A percentile compares a stretch with the other conserved stretches of the same genome.
Evolutionary conservation across 1,284 basidiomycete genomes (phyloP).

Genomic region (Fomitopsis schrenkii): DNA sequence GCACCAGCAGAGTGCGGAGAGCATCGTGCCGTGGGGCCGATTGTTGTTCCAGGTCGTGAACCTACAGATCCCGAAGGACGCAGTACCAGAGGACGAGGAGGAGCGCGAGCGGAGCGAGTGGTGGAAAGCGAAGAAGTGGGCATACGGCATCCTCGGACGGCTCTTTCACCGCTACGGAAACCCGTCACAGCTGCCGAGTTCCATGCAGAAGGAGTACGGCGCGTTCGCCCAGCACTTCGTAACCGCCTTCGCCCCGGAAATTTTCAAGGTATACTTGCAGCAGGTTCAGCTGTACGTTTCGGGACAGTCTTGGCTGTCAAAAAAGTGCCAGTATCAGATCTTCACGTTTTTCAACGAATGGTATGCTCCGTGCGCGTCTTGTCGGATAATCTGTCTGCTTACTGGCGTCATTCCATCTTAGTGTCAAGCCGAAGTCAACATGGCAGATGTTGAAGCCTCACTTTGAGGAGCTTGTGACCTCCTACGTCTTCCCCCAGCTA

Average conservation of each 20-base stretch:
- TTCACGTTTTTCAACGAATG: constrained; percentile 84
- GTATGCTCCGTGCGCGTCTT: constrained; percentile 37
- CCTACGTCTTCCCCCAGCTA: constrained; percentile 83
- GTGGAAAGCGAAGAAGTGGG: constrained; percentile 92
- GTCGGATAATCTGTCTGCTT: not conserved
- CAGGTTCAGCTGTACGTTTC: constrained; percentile 73
- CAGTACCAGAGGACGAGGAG: constrained; percentile 66
- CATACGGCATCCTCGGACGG: constrained; percentile 69
- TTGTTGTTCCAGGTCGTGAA: constrained; percentile 78
- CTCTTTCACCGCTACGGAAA: constrained; percentile 82
- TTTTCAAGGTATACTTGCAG: constrained; percentile 73
- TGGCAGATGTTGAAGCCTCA: constrained; percentile 85
- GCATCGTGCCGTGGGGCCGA: constrained; percentile 80
- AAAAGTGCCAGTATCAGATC: constrained; percentile 77
- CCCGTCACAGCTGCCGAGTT: constrained; percentile 75
- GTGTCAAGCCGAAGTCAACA: constrained; percentile 85
- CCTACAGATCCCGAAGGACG: constrained; percentile 59
- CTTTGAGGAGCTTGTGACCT: constrained; percentile 66
- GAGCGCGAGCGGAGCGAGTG: constrained; percentile 76
- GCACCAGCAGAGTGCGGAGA: constrained; percentile 72
- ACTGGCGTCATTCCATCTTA: constrained; percentile 26
- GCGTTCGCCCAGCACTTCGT: constrained; percentile 78
- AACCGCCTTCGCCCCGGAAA: constrained; percentile 76
- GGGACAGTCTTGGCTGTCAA: constrained; percentile 72
- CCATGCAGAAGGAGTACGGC: constrained; percentile 65